These are phyloP conservation scores for Chalaropsis thielavioides DNA, from an alignment of 2,329 filamentous ascomycete species.

Conservation along the genomic window DNA sequence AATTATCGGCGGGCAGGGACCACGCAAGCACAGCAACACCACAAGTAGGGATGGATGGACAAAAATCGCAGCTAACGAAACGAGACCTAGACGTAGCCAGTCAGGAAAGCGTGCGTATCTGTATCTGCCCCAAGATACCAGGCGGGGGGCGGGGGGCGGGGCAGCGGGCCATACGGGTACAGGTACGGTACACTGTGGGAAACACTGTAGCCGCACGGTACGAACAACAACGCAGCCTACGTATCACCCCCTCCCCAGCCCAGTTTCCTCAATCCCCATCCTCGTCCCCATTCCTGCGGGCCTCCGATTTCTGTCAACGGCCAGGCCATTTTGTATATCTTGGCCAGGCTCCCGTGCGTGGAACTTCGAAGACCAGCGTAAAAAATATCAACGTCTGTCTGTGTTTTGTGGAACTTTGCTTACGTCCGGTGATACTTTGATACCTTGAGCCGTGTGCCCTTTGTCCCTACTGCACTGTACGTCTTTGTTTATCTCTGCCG, in stretches of 20 bases:
- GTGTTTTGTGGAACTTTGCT: neutral
- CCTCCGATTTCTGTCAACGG: neutral
- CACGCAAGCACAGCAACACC: neutral
- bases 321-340: neutral
- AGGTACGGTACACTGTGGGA: neutral
- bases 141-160: too few species aligned
- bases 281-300: neutral
- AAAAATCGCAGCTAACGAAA: neutral
- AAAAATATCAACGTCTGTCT: conserved; percentile 6
- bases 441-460: neutral
- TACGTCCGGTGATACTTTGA: neutral
- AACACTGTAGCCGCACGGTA: neutral
- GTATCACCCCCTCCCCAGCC: neutral
- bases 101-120: too few species aligned
- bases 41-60: neutral
- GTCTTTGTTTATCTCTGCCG: neutral
- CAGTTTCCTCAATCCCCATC: neutral
- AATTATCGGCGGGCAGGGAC: neutral
- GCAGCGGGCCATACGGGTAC: too few species aligned
- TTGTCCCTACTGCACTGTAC: neutral
- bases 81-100: too few species aligned
- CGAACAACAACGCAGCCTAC: neutral
- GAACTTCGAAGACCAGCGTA: conserved; percentile 3
- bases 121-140: too few species aligned
- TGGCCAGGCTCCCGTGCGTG: conserved; percentile 2